Evolutionary conservation across 2,329 filamentous ascomycete species (phyloP), one percentile per base, ranked within the genome.

Genomic region (Aspergillus sp.): DNA sequence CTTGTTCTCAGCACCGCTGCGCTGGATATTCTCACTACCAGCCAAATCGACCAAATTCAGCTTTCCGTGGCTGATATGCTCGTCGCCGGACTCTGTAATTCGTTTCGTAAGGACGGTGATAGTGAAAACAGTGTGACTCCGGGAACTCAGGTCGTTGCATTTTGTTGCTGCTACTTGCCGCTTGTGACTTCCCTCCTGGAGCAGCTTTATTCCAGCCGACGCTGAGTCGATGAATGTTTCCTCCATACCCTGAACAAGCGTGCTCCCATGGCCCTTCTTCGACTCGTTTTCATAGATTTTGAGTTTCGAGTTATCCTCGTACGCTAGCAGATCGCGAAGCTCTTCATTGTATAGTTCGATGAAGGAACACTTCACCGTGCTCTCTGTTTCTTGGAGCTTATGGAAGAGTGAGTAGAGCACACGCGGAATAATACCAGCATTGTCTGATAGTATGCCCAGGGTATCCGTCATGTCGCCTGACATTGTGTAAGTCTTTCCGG

Each of bases 81-180:
- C 94, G 72, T 98, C 93, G 3, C 92, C 93, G 62, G 89, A 87
- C 51, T 96, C 91, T 2, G 87, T 86, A 0, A 86, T 86, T 63
- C 90, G 88, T 77, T 96, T 96, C 70, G 92, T 89, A 72, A 93
- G 92, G 0, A 93, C 91, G 0, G 94, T 97, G 62, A 99, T 91
- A 7, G 95, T 98, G 73, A 99, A 99, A 21, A 99, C 90, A 0
- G 95, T 99, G 73, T 99, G 96, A 80, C 93, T 96, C 75, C 95
- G 88, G 69, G 93, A 97, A 77, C 93, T 97, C 58, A 98, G 86
- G 70, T 99, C 95, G 75, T 99, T 99, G 84, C 95, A 99, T 77
- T 98, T 98, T n/a, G 95, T 99, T 3, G 96, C 92, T 5, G 95
- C 96, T n/a, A 99, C 95, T 77, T 99, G 95, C 53, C 95, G 90